Conservation (phyloP, 345 rosid genomes). For the Eucalyptus pauciflora region DNA sequence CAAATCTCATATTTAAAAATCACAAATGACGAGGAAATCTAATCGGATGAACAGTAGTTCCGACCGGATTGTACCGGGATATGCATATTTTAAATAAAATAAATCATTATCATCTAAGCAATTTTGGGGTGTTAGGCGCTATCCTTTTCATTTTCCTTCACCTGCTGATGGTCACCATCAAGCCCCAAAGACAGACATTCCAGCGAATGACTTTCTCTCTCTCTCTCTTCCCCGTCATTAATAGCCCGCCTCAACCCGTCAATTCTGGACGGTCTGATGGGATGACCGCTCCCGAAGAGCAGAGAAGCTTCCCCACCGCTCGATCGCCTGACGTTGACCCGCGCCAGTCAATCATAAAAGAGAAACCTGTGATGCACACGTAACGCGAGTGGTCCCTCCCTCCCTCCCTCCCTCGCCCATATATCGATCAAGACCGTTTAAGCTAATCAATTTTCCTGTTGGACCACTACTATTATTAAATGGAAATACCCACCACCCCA, state of each 20-base stretch:
- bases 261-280: not conserved
- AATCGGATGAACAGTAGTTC: not conserved
- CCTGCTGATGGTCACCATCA: not conserved
- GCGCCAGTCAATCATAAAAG: not conserved
- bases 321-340: slow-evolving; percentile 6
- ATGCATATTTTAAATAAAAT: not conserved
- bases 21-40: not conserved
- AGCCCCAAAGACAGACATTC: not conserved
- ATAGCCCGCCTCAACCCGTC: not conserved
- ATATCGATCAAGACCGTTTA: slow-evolving; percentile 11
- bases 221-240: not conserved
- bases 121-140: not conserved
- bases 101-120: not conserved
- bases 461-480: slow-evolving; percentile 17
- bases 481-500: not conserved
- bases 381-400: not conserved
- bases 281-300: not conserved
- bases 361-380: not conserved
- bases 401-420: not conserved
- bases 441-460: not conserved
- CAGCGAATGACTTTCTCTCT: not conserved
- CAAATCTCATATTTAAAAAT: too few species aligned
- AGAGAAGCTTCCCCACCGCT: not conserved
- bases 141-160: not conserved
- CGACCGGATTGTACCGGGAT: not conserved